phyloP scores from a whole-genome alignment of 2,329 filamentous ascomycete species.

The Phialophora chinensis region DNA sequence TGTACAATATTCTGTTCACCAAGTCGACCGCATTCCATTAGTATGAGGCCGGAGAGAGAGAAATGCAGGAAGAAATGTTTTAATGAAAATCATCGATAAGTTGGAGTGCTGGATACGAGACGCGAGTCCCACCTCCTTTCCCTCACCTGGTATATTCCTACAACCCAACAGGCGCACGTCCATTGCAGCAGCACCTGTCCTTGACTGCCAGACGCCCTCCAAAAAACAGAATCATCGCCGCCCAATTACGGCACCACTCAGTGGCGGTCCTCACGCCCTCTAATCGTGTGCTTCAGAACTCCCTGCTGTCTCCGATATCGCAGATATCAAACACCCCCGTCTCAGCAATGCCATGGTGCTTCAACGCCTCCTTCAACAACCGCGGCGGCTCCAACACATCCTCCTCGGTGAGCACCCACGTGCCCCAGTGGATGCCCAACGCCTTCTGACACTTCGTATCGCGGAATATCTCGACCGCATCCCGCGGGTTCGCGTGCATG shows the following conservation, averaged over 20 bases:
- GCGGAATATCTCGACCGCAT: conserved; percentile 85
- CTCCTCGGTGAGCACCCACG: conserved; percentile 85
- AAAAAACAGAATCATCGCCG: not conserved
- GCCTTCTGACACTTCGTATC: conserved; percentile 80
- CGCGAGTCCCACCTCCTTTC: not conserved
- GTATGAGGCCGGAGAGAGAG: not conserved
- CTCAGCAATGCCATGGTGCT: conserved; percentile 63
- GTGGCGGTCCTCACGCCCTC: not conserved
- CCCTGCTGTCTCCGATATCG: conserved; percentile 80
- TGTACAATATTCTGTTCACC: not conserved
- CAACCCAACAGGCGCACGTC: not conserved
- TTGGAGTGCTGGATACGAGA: not conserved
- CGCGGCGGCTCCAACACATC: conserved; percentile 82
- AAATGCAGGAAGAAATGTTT: not conserved
- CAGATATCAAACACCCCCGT: conserved; percentile 80
- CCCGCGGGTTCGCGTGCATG: conserved; percentile 85
- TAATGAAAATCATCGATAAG: not conserved
- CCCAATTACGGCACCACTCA: not conserved
- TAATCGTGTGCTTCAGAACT: conserved; percentile 61
- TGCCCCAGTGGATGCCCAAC: conserved; percentile 90
- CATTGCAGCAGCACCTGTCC: not conserved
- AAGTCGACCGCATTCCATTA: not conserved
- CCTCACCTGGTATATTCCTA: not conserved
- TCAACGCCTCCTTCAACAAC: conserved; percentile 74
- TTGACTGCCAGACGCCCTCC: not conserved